Base-by-base conservation (phyloP, 1,284 basidiomycete species). In the Naganishia albida region DNA sequence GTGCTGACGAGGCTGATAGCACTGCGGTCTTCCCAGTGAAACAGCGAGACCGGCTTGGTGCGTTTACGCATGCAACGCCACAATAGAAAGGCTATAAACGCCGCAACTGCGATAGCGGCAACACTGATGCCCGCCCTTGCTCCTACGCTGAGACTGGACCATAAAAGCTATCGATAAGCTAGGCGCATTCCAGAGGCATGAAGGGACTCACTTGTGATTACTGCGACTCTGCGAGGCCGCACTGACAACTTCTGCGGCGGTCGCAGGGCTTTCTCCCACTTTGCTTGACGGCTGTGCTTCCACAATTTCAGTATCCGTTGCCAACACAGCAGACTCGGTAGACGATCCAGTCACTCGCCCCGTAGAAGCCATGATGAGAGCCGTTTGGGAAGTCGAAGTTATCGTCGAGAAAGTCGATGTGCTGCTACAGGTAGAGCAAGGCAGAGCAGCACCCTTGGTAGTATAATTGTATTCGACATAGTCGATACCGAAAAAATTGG, bases 381-480 rank as follows among this genome's bases (percentile, higher is more conserved):
- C 34, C 10, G 34, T 34, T 34, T 34, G 34, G 34, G 34, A 34
- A 34, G 34, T 34, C 34, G 34, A 34, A 34, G 34, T 34, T n/a
- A 16, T 44, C 15, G 12, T n/a, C 43, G 43, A 16, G 20, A 7
- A 25, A 23, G 46, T 48, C n/a, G 51, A 39, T 7, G 26, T 53
- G n/a, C 30, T 23, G 20, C n/a, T 53, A 38, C 51, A 53, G 30
- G 51, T 38, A 34, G 51, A 18, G n/a, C 51, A 53, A 10, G 51
- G 51, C 15, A 53, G 16, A 34, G 51, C 16, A 2, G 16, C 34
- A 10, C 30, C 34, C n/a, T 16, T 16, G 18, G n/a, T 25, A 18
- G 57, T 60, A 18, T 28, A 39, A 49, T 60, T 60, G 20, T 40
- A 60, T 34, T 50, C 46, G 20, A 60, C 57, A 18, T 49, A 60